phyloP scores from a whole-genome alignment of 2,329 filamentous ascomycete species.

The Colletotrichum spaethianum region DNA sequence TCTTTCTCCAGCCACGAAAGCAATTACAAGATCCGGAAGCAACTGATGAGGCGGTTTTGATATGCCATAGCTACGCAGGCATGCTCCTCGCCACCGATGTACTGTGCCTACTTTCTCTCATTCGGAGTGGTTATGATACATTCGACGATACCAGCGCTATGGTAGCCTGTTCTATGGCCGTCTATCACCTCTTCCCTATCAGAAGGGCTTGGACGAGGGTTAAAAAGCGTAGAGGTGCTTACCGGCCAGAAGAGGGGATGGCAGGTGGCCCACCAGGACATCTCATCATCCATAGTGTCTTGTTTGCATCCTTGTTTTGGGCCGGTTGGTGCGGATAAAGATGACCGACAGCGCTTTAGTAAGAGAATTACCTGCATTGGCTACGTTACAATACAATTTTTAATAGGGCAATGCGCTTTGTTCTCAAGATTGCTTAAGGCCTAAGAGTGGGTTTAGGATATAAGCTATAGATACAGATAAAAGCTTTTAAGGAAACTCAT shows the following conservation, averaged over 20 bases:
- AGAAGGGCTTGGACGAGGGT: conserved; percentile 22
- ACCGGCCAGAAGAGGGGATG: conserved; percentile 1
- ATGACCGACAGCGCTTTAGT: no score
- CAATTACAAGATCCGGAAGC: conserved; percentile 17
- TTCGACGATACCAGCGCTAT: conserved; percentile 17
- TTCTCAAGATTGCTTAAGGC: no score
- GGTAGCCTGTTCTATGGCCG: conserved; percentile 10
- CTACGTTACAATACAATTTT: no score
- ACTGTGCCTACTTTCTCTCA: conserved; percentile 3
- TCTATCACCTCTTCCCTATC: conserved; percentile 25
- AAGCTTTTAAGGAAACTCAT: no score
- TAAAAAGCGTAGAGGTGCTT: conserved; percentile 3
- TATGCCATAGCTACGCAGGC: conserved; percentile 26
- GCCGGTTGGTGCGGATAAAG: neutral
- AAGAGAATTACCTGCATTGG: no score
- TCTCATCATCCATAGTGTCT: neutral
- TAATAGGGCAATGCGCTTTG: no score
- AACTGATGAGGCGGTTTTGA: conserved; percentile 16
- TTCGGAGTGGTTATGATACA: neutral
- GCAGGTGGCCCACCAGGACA: conserved; percentile 19
- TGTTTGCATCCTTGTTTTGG: neutral
- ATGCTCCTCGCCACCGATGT: conserved; percentile 21
- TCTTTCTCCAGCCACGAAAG: conserved; percentile 13
- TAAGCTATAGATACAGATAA: no score
- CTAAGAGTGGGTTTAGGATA: no score